Conservation (phyloP, 139 green algal genomes). For the Ulvella scutata region DNA sequence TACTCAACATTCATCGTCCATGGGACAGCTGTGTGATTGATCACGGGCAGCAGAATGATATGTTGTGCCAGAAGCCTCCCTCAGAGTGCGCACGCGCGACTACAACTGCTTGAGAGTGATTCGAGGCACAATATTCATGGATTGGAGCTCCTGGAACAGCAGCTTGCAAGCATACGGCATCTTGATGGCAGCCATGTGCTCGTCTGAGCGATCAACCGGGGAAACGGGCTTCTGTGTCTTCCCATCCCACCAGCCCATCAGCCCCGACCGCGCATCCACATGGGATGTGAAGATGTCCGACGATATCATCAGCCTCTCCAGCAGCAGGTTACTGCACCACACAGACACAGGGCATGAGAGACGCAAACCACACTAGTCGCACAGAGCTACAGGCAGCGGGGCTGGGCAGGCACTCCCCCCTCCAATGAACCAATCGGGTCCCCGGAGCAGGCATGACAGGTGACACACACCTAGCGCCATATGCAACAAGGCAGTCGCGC, state of each 20-base stretch:
- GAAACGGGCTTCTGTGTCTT: conserved; percentile 36
- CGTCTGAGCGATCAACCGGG: conserved; percentile 30
- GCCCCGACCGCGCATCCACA: conserved; percentile 85
- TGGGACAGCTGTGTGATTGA: too few species aligned
- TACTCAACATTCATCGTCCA: too few species aligned
- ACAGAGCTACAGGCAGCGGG: background rate
- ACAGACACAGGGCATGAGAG: background rate
- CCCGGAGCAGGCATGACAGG: background rate
- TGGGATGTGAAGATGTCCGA: conserved; percentile 88
- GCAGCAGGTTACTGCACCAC: conserved; percentile 64
- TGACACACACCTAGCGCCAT: conserved; percentile 19
- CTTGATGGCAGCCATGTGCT: conserved; percentile 72
- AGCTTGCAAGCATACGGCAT: conserved; percentile 96
- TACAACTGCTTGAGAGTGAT: conserved; percentile 52
- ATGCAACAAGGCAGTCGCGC: conserved; percentile 92
- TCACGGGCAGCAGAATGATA: too few species aligned
- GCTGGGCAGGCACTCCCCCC: background rate
- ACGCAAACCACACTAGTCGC: background rate
- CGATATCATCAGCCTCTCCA: conserved; percentile 96
- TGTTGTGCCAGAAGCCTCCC: too few species aligned
- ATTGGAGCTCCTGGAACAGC: conserved; percentile 88
- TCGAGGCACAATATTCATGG: conserved; percentile 87
- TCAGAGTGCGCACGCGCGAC: too few species aligned
- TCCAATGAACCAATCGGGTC: background rate
- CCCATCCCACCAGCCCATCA: conserved; percentile 84